Evolutionary conservation across 1,284 basidiomycete genomes (phyloP), one percentile per base, ranked within the genome.

Genomic region (Pseudozyma hubeiensis): DNA sequence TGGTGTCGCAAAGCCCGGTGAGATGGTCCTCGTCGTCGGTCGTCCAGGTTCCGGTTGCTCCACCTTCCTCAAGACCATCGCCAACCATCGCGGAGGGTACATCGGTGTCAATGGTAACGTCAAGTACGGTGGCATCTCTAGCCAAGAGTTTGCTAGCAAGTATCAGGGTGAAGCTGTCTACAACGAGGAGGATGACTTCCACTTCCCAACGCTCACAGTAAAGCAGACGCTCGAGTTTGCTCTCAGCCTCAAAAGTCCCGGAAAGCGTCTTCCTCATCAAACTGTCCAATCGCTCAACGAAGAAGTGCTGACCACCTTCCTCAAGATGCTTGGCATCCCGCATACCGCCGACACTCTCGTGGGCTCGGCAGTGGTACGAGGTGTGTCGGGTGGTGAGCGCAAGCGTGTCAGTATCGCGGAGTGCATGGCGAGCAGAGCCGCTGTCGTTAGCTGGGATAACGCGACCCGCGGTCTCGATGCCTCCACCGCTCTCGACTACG

Each of bases 31-130:
- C 68, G 88, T 88, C 37, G 84, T 88, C 35, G 88, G 87, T 46
- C 85, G 87, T 46, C 87, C 87, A 0, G 86, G 86, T 11, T 85
- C 85, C 89, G 86, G 90, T 87, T 93, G 92, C 78, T 78, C 89
- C 58, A 85, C 88, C 0, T 85, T 86, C 47, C 82, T 89, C 72
- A 86, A 89, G 80, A 86, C 87, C 11, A 86, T 90, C 60, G 85
- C 88, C 0, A 87, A 87, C 39, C 87, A 89, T 77, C 88, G 80
- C 74, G 33, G 72, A 77, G 75, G 73, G 2, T 78, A 68, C 56
- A 65, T 72, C n/a, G 70, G 60, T 13, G 64, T 77, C 50, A 73
- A 85, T 50, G 80, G 85, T 13, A 75, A 76, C 3, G 81, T 59
- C 79, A 55, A 82, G 75, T 86, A 49, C 79, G 85, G 61, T 82